Evolutionary conservation across 1,284 basidiomycete species (phyloP).

Genomic region (Polyporus tsugae): DNA sequence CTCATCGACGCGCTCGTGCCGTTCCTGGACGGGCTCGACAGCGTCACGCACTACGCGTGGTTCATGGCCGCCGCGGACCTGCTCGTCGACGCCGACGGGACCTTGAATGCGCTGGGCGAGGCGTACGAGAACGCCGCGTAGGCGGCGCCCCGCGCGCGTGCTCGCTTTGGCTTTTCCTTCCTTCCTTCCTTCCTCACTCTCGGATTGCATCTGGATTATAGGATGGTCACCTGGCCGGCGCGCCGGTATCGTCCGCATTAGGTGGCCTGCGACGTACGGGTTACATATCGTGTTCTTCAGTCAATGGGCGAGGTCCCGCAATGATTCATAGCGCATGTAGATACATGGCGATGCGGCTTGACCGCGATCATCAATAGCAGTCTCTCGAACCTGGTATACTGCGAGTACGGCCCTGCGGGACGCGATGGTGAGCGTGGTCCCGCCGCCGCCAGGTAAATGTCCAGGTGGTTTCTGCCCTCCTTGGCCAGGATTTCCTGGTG

Average conservation of each 20-base stretch:
- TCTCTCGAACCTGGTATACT: background rate
- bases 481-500: too few species aligned
- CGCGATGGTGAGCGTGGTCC: too few species aligned
- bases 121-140: constrained; percentile 26
- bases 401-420: too few species aligned
- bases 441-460: too few species aligned
- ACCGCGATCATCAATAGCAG: background rate
- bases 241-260: constrained; percentile 8
- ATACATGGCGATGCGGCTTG: constrained; percentile 7
- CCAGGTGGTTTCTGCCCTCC: too few species aligned
- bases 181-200: background rate
- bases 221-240: constrained; percentile 7
- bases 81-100: constrained; percentile 38
- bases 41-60: constrained; percentile 41
- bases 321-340: background rate
- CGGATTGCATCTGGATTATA: background rate
- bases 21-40: constrained; percentile 39
- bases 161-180: background rate
- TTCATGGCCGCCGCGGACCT: constrained; percentile 41
- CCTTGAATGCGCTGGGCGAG: constrained; percentile 27
- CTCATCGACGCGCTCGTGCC: constrained; percentile 43
- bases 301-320: constrained; percentile 1
- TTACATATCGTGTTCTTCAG: constrained; percentile 3
- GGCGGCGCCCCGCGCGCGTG: background rate
- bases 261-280: background rate